phyloP scores from a whole-genome alignment of 2,329 filamentous ascomycete species.

The Grosmannia huntii region DNA sequence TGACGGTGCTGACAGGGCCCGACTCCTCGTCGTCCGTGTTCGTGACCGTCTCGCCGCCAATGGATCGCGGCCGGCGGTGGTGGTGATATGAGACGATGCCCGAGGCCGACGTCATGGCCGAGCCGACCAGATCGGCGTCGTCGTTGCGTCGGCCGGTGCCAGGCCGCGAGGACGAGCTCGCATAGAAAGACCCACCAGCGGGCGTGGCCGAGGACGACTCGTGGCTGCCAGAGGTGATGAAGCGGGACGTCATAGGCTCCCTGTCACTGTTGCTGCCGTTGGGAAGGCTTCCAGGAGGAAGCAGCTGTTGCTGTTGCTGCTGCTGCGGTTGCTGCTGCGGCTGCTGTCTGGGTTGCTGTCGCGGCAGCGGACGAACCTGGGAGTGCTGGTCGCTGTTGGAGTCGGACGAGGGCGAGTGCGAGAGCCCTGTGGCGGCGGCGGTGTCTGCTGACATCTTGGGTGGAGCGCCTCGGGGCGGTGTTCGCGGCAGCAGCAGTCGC shows the following conservation, averaged over 20 bases:
- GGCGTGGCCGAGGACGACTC: conserved; percentile 34
- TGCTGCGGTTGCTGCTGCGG: conserved; percentile 12
- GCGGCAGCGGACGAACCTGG: not conserved
- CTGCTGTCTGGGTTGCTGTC: conserved; percentile 13
- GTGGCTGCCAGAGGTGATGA: conserved; percentile 30
- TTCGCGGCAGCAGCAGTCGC: conserved; percentile 39
- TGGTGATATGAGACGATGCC: not conserved
- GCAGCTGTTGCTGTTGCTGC: conserved; percentile 21
- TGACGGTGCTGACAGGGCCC: not conserved
- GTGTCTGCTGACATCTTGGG: conserved; percentile 51
- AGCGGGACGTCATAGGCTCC: conserved; percentile 43
- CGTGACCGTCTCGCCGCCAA: conserved; percentile 18
- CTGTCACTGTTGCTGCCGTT: conserved; percentile 31
- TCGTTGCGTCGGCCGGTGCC: conserved; percentile 6
- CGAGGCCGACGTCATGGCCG: not conserved
- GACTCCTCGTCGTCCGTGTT: conserved; percentile 2
- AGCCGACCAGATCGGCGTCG: conserved; percentile 19
- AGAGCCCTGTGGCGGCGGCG: conserved; percentile 16
- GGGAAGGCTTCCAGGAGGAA: conserved; percentile 6
- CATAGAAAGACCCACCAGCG: conserved; percentile 40
- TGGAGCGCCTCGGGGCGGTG: conserved; percentile 46
- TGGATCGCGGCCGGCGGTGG: conserved; percentile 28
- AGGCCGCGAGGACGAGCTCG: conserved; percentile 17
- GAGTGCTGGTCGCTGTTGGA: conserved; percentile 11
- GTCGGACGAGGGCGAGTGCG: conserved; percentile 14